Percentiles rank a stretch among this genome's conserved stretches.
phyloP scores from a whole-genome alignment of 768 basidiomycete genomes.

The Cystobasidium onofrii region DNA sequence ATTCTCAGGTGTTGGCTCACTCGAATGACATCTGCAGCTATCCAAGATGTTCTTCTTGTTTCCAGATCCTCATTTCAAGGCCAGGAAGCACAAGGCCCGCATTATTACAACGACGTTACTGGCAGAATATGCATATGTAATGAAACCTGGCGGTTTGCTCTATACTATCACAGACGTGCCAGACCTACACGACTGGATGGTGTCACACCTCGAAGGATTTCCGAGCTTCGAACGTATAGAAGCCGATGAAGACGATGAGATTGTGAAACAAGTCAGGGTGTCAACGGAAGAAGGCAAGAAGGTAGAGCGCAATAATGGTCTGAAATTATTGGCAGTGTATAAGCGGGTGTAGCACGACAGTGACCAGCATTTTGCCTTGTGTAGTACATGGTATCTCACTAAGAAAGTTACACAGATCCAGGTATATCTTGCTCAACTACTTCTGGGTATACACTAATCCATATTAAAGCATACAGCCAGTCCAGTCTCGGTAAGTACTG shows the following conservation, averaged over 20 bases:
- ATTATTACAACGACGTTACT: constrained; percentile 60
- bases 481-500: no score
- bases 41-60: constrained; percentile 94
- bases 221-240: constrained; percentile 79
- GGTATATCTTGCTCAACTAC: no score
- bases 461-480: no score
- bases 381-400: background rate
- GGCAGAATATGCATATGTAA: constrained; percentile 91
- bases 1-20: background rate
- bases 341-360: constrained; percentile 51
- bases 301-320: constrained; percentile 79
- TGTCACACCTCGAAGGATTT: constrained; percentile 71
- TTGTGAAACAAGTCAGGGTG: constrained; percentile 52
- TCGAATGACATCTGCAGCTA: constrained; percentile 47
- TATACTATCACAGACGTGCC: constrained; percentile 97
- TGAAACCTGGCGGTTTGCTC: constrained; percentile 84
- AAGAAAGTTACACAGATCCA: no score
- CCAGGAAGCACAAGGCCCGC: constrained; percentile 94
- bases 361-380: background rate
- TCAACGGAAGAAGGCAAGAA: constrained; percentile 96
- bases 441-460: no score
- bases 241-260: constrained; percentile 52
- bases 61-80: constrained; percentile 98
- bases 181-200: constrained; percentile 94
- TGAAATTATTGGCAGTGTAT: constrained; percentile 90